Base-by-base conservation (phyloP, 352 stramenopile species). In the Phytophthora pseudosyringae region DNA sequence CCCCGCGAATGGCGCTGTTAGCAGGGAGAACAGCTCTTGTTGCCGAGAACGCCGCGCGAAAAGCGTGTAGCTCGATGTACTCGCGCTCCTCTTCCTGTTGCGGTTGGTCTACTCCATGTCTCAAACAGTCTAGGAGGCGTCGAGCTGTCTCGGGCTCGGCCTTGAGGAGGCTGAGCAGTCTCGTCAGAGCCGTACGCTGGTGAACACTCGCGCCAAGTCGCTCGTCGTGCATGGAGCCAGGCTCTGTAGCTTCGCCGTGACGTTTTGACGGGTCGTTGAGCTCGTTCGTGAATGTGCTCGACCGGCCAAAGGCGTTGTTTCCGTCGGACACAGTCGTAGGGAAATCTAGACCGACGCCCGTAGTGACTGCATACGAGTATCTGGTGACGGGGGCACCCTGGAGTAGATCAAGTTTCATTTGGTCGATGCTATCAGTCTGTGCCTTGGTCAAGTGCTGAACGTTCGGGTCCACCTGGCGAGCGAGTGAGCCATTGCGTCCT, bases 241-340 rank as follows among this genome's bases (percentile, higher is more conserved):
- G 85, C 52, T 93, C 85, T 3, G 69, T 93, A 21, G 85, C 82
- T 52, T 93, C 85, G 3, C 75, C 85, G 44, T 91, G 81, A 10
- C 71, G 81, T 53, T 90, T 93, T 41, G 74, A 74, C 11, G 79
- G 47, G 31, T 93, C 85, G 0, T 54, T 66, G 44, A 91, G 82
- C 40, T 93, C 82, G 55, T 90, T 93, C 4, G 85, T 87, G 67
- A 93, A 93, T 2, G 81, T 72, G 35, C 82, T 91, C 1, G 79
- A 90, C 5, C 85, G 71, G 0, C 68, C 81, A 52, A 93, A 91
- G 1, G 80, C 69, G 39, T 93, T 93, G 1, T 49, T 50, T 29
- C 69, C 74, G 46, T 91, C 85, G 0, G 81, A 88, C 12, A 60
- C 63, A 1, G 82, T 83, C 3, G 74, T 77, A 4, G 69, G 56